Evolutionary conservation across 2,329 filamentous ascomycete species (phyloP).

Genomic region (Leptodontidium sp.): DNA sequence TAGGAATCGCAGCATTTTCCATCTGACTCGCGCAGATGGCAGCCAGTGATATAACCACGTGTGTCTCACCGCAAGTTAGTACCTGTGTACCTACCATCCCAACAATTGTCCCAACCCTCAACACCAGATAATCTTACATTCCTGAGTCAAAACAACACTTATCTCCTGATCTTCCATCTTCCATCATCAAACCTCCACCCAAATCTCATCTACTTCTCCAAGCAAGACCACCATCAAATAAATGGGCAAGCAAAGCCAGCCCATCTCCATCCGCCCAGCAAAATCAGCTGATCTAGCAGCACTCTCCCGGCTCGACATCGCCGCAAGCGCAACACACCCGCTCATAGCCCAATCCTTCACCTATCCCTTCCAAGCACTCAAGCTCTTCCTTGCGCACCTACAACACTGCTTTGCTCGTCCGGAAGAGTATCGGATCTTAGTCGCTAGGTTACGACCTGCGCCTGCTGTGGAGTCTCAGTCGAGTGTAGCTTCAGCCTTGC

Average conservation of each 20-base stretch:
- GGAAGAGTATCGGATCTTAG: conserved; percentile 7
- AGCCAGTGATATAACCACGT: conserved; percentile 5
- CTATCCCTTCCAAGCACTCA: conserved; percentile 11
- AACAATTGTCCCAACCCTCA: conserved; percentile 14
- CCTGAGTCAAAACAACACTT: background rate
- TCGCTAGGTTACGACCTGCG: conserved; percentile 1
- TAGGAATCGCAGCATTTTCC: background rate
- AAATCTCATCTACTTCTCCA: background rate
- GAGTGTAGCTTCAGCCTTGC: too few species aligned
- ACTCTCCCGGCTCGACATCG: conserved; percentile 19
- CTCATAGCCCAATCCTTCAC: conserved; percentile 19
- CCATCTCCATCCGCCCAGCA: conserved; percentile 18
- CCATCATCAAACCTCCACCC: background rate
- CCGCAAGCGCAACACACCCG: conserved; percentile 17
- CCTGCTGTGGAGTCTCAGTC: background rate
- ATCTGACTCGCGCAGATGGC: background rate
- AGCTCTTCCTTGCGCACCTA: conserved; percentile 19
- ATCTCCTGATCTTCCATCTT: too few species aligned
- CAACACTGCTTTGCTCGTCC: conserved; percentile 7
- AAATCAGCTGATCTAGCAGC: conserved; percentile 1
- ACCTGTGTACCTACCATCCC: background rate
- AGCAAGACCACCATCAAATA: background rate
- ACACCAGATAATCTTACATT: background rate
- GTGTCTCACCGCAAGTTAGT: conserved; percentile 14
- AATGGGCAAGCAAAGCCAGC: background rate